Evolutionary conservation across 352 stramenopile species (phyloP).

Genomic region (Phytophthora sojae): DNA sequence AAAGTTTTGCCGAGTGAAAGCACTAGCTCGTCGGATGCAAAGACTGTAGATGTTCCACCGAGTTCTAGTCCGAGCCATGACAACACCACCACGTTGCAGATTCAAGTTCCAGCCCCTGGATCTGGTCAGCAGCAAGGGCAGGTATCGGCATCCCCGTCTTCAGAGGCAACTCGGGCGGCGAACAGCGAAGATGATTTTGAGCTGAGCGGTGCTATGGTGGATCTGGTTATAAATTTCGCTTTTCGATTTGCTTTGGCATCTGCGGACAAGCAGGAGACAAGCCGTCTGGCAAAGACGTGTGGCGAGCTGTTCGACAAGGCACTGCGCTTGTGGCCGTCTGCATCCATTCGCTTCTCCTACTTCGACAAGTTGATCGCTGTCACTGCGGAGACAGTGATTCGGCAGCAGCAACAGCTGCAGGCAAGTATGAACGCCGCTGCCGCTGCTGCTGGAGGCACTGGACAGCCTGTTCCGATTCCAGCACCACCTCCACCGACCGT

Average conservation of each 20-base stretch:
- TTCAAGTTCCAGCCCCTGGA: constrained; percentile 11
- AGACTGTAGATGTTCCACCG: constrained; percentile 23
- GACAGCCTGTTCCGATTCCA: constrained; percentile 38
- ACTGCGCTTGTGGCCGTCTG: constrained; percentile 85
- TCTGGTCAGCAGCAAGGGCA: constrained; percentile 26
- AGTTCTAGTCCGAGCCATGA: constrained; percentile 13
- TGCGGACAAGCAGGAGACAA: constrained; percentile 91
- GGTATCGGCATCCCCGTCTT: constrained; percentile 24
- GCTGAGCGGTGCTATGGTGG: constrained; percentile 86
- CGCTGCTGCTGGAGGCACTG: constrained; percentile 22
- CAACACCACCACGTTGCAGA: constrained; percentile 16
- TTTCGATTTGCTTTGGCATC: constrained; percentile 89
- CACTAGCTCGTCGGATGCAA: constrained; percentile 19
- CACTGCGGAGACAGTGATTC: constrained; percentile 85
- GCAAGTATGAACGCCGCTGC: constrained; percentile 40
- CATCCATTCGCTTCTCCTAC: constrained; percentile 90
- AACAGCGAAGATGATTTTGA: constrained; percentile 89
- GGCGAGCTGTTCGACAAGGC: constrained; percentile 90
- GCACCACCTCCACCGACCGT: constrained; percentile 42
- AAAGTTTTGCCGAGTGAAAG: constrained; percentile 46
- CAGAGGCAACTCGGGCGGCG: constrained; percentile 28
- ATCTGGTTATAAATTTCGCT: constrained; percentile 94
- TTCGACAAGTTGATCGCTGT: constrained; percentile 93
- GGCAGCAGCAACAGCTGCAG: constrained; percentile 72
- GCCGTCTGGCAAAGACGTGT: constrained; percentile 88